Percentiles rank a stretch among this genome's conserved stretches.
Evolutionary conservation across 2,329 filamentous ascomycete species (phyloP).

Genomic region (Pyrenochaeta sp.): DNA sequence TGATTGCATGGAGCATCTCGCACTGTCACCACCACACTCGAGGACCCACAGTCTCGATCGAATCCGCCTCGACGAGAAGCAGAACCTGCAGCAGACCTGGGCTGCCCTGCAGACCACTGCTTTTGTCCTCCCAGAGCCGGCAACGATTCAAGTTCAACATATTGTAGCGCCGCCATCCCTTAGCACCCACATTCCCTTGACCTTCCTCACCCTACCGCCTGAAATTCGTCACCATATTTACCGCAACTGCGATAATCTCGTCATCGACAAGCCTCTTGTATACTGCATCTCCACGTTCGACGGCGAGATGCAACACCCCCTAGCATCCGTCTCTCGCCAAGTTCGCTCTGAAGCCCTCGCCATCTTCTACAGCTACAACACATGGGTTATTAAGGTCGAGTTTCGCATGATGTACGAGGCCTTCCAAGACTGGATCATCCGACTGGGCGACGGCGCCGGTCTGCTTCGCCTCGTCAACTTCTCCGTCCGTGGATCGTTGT

Average conservation of each 20-base stretch:
- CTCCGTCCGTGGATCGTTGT: conserved; percentile 43
- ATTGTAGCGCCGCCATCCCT: conserved; percentile 3
- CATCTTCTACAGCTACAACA: conserved; percentile 52
- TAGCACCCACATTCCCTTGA: conserved; percentile 21
- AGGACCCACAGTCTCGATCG: conserved; percentile 32
- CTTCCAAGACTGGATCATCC: conserved; percentile 50
- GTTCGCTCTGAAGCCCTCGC: conserved; percentile 49
- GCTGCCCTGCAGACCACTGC: conserved; percentile 21
- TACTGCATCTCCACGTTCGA: conserved; percentile 52
- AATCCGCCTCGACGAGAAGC: conserved; percentile 17
- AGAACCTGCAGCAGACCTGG: conserved; percentile 29
- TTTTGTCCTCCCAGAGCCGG: conserved; percentile 14
- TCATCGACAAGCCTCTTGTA: conserved; percentile 46
- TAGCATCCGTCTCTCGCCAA: conserved; percentile 45
- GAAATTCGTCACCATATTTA: conserved; percentile 51
- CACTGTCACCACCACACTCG: conserved; percentile 34
- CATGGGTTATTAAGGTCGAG: conserved; percentile 51
- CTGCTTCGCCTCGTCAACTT: conserved; percentile 43
- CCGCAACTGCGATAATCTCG: conserved; percentile 46
- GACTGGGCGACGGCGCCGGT: conserved; percentile 42
- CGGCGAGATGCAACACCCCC: conserved; percentile 48
- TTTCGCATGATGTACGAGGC: conserved; percentile 52
- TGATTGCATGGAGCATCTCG: conserved; percentile 40
- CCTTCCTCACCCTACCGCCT: conserved; percentile 46
- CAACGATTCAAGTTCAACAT: conserved; percentile 19